phyloP scores from a whole-genome alignment of 1,284 basidiomycete species.

The Coniferiporia weirii region DNA sequence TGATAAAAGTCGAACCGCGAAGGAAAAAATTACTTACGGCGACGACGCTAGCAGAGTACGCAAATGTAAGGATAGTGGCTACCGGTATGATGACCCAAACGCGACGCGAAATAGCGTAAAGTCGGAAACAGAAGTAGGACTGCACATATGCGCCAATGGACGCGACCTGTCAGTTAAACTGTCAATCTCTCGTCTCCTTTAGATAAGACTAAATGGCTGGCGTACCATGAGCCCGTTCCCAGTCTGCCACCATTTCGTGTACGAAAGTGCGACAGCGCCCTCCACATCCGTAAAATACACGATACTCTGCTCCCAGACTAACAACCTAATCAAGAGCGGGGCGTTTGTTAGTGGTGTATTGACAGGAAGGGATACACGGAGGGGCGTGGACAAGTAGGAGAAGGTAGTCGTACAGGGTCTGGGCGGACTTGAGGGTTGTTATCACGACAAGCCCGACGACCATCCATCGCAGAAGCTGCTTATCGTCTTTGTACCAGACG shows the following conservation, averaged over 20 bases:
- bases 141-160: conserved; percentile 31
- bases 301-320: conserved; percentile 30
- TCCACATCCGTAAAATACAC: conserved; percentile 27
- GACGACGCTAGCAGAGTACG: conserved; percentile 25
- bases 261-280: conserved; percentile 29
- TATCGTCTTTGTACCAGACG: conserved; percentile 26
- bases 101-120: conserved; percentile 26
- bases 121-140: conserved; percentile 27
- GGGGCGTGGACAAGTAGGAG: no score
- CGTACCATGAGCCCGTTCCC: conserved; percentile 28
- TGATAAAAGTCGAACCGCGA: background rate
- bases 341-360: background rate
- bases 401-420: conserved; percentile 30
- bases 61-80: conserved; percentile 24
- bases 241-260: conserved; percentile 31
- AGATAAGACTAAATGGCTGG: conserved; percentile 8
- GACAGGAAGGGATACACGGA: background rate
- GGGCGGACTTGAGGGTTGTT: conserved; percentile 29
- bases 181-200: background rate
- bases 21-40: conserved; percentile 22
- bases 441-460: conserved; percentile 26
- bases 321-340: conserved; percentile 21
- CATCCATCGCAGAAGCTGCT: conserved; percentile 21
- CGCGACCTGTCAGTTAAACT: conserved; percentile 24
- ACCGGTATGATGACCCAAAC: conserved; percentile 24